phyloP scores from a whole-genome alignment of 1,284 basidiomycete genomes.

The Ceratorhiza oryzae-sativae region DNA sequence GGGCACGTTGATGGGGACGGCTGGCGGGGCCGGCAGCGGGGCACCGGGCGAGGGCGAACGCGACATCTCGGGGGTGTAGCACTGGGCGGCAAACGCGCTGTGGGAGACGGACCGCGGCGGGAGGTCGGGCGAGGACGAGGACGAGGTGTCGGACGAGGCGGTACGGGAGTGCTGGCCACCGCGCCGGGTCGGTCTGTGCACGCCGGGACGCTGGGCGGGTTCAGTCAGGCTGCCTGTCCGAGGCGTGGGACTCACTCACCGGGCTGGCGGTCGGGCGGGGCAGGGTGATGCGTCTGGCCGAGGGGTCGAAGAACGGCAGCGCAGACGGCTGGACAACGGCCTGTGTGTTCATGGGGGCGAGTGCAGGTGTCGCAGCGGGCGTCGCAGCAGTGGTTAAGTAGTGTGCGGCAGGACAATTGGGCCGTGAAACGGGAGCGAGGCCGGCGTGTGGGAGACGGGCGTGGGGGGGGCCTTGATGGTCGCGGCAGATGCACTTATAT shows the following conservation, averaged over 20 bases:
- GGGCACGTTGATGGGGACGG: background rate
- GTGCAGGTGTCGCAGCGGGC: background rate
- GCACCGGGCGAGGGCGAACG: constrained; percentile 17
- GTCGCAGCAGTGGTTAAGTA: constrained; percentile 14
- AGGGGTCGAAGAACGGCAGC: constrained; percentile 34
- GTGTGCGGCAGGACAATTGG: constrained; percentile 8
- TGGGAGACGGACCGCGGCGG: background rate
- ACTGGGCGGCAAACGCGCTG: background rate
- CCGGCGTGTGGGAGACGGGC: constrained; percentile 23
- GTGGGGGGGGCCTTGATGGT: constrained; percentile 14
- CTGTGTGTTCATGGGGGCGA: constrained; percentile 25
- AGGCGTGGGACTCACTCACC: background rate
- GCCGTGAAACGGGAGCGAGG: constrained; percentile 29
- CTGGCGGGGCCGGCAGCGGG: background rate
- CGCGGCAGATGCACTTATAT: background rate
- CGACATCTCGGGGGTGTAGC: constrained; percentile 17
- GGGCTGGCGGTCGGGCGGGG: constrained; percentile 16
- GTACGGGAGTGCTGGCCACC: constrained; percentile 25
- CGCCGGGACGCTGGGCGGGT: background rate
- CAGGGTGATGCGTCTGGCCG: constrained; percentile 23
- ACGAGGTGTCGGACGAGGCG: constrained; percentile 6
- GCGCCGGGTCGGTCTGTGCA: background rate
- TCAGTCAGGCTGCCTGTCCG: background rate
- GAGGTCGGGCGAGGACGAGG: constrained; percentile 1
- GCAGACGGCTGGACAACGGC: background rate